Conservation (phyloP, 129 eudicot genomes). For the Ambrosia artemisiifolia region DNA sequence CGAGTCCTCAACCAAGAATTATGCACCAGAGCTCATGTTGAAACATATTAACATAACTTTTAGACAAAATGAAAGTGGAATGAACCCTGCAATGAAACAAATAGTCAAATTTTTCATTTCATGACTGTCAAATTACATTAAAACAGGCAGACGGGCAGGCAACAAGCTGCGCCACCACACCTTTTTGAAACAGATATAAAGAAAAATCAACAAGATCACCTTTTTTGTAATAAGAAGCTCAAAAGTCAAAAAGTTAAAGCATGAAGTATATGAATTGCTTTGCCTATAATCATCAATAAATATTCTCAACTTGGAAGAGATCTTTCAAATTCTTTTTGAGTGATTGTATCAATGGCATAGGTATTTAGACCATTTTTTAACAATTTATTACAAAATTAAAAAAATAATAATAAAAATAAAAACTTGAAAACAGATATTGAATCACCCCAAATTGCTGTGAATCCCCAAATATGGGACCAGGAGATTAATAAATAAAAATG, state of each 20-base stretch:
- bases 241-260: slow-evolving; percentile 11
- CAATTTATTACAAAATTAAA: not conserved
- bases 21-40: slow-evolving; percentile 17
- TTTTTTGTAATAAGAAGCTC: slow-evolving; percentile 5
- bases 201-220: not conserved
- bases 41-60: not conserved
- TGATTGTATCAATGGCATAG: not conserved
- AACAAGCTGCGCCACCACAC: too few relatives aligned
- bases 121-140: too few relatives aligned
- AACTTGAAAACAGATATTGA: not conserved
- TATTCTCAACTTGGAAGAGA: not conserved
- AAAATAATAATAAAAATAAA: not conserved
- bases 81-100: slow-evolving; percentile 32
- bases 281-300: not conserved
- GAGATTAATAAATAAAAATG: not conserved
- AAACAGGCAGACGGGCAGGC: too few relatives aligned
- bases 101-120: too few relatives aligned
- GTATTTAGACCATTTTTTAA: not conserved
- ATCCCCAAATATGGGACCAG: slow-evolving; percentile 13
- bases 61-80: slow-evolving; percentile 1
- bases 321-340: not conserved
- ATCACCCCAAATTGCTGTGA: not conserved
- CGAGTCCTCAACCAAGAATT: slow-evolving; percentile 3
- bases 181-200: not conserved
- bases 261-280: not conserved